Base-by-base conservation (phyloP, 2,329 filamentous ascomycete species). In the Acrodontium crateriforme region DNA sequence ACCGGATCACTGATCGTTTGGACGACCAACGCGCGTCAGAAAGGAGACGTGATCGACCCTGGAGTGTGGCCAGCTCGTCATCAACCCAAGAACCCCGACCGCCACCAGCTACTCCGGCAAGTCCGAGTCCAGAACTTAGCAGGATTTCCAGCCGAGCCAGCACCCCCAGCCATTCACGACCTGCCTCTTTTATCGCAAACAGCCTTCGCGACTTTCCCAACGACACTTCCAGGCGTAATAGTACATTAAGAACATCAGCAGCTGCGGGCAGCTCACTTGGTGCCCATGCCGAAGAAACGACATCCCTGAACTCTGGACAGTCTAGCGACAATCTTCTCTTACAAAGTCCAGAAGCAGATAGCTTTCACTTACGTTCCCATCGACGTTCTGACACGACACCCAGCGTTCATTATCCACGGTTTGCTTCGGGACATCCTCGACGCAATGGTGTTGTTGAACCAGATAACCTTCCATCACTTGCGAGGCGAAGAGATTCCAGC, bases 21-120 rank as follows among this genome's bases (percentile, higher is more conserved):
- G 69, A 72, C 28, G 59, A 58, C 24, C 59, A 69, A 38, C 55
- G 62, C 13, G 56, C 54, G 6, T 53, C 55, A 11, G 60, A 63
- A 25, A 48, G 55, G 24, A 47, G 53, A 21, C 55, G 49, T 40
- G 44, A 48, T 25, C 37, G 49, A 12, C 48, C 48, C 3, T 52
- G 49, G 49, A 52, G 49, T 32, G 39, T 52, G 14, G 49, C 49
- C 10, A 49, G 45, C 31, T 44, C 47, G 8, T 36, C 35, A 19
- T 49, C 47, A 5, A 41, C 30, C 16, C 36, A 39, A 16, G 48
- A 71, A 11, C 68, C 71, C 25, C 57, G 68, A 33, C 71, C 72
- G 24, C 71, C 72, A 24, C 71, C 72, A 5, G 72, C 71, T 2
- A 74, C 71, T 2, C 71, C 72, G 12, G 71, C 71, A 9, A 72